A percentile compares a stretch with the other conserved stretches of the same genome.
These are phyloP conservation scores for Thymus quinquecostatus DNA, from an alignment of 257 asterid species.

Conservation along the genomic window DNA sequence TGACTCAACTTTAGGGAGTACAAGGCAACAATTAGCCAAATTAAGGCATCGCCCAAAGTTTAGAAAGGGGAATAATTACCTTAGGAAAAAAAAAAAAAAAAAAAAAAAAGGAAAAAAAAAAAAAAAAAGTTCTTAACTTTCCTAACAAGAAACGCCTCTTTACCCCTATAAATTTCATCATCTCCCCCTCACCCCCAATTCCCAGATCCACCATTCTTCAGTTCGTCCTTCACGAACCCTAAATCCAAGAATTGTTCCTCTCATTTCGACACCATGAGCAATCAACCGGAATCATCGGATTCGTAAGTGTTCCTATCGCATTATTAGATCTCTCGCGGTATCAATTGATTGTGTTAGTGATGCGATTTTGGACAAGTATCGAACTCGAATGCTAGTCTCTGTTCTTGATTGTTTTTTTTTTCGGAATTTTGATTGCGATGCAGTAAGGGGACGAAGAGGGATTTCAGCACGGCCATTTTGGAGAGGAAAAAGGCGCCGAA, in stretches of 20 bases:
- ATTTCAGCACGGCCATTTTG: slow-evolving; percentile 81
- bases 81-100: not conserved
- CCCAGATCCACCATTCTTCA: slow-evolving; percentile 35
- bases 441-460: slow-evolving; percentile 85
- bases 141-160: slow-evolving; percentile 52
- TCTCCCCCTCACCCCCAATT: slow-evolving; percentile 20
- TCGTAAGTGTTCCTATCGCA: slow-evolving; percentile 47
- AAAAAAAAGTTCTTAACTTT: slow-evolving; percentile 38
- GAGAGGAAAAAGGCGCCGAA: slow-evolving; percentile 89
- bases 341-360: not conserved
- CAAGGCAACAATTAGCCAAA: slow-evolving; percentile 1
- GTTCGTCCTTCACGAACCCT: slow-evolving; percentile 26
- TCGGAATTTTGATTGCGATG: slow-evolving; percentile 30
- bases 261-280: slow-evolving; percentile 43
- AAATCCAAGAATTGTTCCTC: not conserved
- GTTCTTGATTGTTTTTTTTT: slow-evolving; percentile 18
- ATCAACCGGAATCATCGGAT: slow-evolving; percentile 68
- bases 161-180: slow-evolving; percentile 32
- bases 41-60: slow-evolving; percentile 7
- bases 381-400: not conserved
- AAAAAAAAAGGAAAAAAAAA: too few species aligned
- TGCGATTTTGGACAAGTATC: not conserved
- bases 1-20: too few species aligned
- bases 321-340: slow-evolving; percentile 35
- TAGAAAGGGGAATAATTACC: slow-evolving; percentile 9